Percentiles rank a stretch among this genome's conserved stretches.
Evolutionary conservation across 345 rosid species (phyloP).

Genomic region (Eucalyptus fibrosa): DNA sequence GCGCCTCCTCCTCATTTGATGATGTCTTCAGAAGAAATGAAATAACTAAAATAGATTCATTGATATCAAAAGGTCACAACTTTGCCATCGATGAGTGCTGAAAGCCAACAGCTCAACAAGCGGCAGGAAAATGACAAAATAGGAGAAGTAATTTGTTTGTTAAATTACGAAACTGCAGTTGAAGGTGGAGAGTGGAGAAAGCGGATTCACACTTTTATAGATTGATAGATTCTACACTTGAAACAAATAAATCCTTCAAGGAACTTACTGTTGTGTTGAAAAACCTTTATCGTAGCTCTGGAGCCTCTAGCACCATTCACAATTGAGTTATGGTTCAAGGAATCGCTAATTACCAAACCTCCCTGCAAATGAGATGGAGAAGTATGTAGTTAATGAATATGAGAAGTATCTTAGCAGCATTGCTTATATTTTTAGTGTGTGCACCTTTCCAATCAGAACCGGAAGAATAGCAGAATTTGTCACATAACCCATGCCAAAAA

Average conservation of each 20-base stretch:
- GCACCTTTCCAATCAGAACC: conserved; percentile 75
- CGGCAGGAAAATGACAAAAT: neutral
- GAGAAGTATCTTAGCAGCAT: neutral
- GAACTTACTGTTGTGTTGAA: conserved; percentile 83
- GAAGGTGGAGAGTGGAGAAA: neutral
- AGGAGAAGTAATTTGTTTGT: neutral
- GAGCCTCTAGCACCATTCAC: conserved; percentile 97
- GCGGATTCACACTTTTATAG: neutral
- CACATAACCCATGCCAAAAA: conserved; percentile 84
- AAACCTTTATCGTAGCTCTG: conserved; percentile 91
- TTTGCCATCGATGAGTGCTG: neutral
- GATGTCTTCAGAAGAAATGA: neutral
- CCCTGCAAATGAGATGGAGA: conserved; percentile 32
- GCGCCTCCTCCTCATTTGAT: neutral
- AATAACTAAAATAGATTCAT: neutral
- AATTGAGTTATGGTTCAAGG: conserved; percentile 92
- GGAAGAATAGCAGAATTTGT: conserved; percentile 90
- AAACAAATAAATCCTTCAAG: neutral
- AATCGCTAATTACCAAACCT: conserved; percentile 83
- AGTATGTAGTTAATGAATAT: no score
- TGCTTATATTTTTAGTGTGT: neutral
- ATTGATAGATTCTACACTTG: neutral
- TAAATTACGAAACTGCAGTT: neutral
- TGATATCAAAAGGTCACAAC: neutral
- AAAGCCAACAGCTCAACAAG: neutral